Evolutionary conservation across 345 rosid genomes (phyloP), one percentile per base, ranked within the genome.

Genomic region (Rhodamnia argentea): DNA sequence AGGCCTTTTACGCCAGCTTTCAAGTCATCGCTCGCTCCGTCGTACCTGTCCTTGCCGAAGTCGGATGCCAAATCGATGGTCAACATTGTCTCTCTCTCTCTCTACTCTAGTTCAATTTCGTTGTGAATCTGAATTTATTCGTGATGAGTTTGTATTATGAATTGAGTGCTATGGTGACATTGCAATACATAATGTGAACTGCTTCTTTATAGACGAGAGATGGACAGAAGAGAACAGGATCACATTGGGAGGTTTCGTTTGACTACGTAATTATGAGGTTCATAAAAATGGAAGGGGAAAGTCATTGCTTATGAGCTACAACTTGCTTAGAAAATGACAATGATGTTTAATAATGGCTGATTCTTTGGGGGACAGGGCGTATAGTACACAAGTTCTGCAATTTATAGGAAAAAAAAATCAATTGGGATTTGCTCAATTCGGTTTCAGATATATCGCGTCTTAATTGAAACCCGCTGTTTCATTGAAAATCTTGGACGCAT

Each of bases 1-100:
- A 87, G 64, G 83, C 89, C 87, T 84, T 87, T 84, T 23, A 89
- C 85, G 29, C 89, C 89, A 7, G 59, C 42, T 74, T 78, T 87
- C 22, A 86, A 56, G 6, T 89, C 86, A 55, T 89, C 89, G 53
- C 85, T 40, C 6, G 23, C 47, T 23, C 85, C 64, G 15, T 86
- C 83, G 13, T 83, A 83, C 83, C 32, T n/a, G 32, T 2, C 9
- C 8, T 59, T 0, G 16, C 37, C 4, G 2, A 18, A 59, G 70
- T n/a, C 70, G 70, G 70, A 59, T 37, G 70, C 70, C 70, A n/a
- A 13, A 59, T 59, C 9, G 16, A n/a, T 3, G 37, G 18, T 13
- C 13, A 8, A 18, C 37, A 13, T 59, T n/a, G 37, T 13, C n/a
- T 32, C 60, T 37, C 40, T 37, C 40, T 37, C 59, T 56, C 59